phyloP scores from a whole-genome alignment of 164 flowering plant species.

The Taxillus chinensis region DNA sequence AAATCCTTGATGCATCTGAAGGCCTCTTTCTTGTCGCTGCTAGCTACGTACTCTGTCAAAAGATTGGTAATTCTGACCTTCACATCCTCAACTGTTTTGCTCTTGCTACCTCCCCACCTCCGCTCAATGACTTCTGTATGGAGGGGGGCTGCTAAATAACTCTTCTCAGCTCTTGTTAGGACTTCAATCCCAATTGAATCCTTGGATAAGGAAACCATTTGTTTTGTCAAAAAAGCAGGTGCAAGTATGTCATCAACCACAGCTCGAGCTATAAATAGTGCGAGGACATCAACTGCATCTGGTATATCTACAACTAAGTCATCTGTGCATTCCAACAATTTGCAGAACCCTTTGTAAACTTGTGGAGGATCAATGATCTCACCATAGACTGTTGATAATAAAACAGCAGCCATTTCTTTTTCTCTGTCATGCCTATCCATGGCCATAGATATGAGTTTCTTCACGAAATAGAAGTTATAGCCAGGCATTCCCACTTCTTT shows the following conservation, averaged over 20 bases:
- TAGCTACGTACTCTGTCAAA: conserved; percentile 47
- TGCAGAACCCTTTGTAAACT: conserved; percentile 53
- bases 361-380: conserved; percentile 55
- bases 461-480: conserved; percentile 53
- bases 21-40: conserved; percentile 74
- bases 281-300: conserved; percentile 62
- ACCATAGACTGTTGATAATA: conserved; percentile 63
- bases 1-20: conserved; percentile 68
- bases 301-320: conserved; percentile 79
- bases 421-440: conserved; percentile 76
- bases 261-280: conserved; percentile 68
- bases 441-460: conserved; percentile 73
- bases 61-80: conserved; percentile 47
- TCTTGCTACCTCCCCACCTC: conserved; percentile 65
- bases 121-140: conserved; percentile 71
- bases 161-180: conserved; percentile 52
- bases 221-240: conserved; percentile 60
- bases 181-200: conserved; percentile 58
- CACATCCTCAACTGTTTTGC: conserved; percentile 60
- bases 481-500: conserved; percentile 42
- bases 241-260: conserved; percentile 87
- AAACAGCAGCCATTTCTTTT: conserved; percentile 75
- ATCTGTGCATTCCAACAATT: conserved; percentile 56
- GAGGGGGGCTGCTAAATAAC: conserved; percentile 62
- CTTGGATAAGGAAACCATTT: conserved; percentile 22